phyloP scores from a whole-genome alignment of 148 eudicot genomes.

The Cornus controversa region DNA sequence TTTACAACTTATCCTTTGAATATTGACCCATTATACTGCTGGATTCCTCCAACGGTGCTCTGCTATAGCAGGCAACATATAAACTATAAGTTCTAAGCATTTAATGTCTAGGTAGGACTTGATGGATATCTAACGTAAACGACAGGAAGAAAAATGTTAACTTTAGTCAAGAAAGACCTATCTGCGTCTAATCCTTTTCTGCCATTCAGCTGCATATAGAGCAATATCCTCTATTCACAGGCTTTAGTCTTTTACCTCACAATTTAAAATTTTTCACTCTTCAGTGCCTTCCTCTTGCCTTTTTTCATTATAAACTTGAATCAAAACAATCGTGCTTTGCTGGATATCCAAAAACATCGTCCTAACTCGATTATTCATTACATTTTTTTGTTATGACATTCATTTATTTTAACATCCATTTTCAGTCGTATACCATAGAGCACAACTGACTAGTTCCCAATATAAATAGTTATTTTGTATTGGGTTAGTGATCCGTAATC shows the following conservation, averaged over 20 bases:
- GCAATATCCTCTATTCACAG: neutral
- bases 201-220: neutral
- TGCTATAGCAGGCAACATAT: neutral
- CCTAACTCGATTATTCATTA: neutral
- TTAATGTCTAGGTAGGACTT: neutral
- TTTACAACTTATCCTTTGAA: too few relatives aligned
- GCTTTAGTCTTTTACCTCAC: neutral
- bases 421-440: too few relatives aligned
- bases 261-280: neutral
- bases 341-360: neutral
- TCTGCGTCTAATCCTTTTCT: neutral
- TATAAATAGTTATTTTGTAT: neutral
- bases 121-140: neutral
- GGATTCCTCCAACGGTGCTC: too few relatives aligned
- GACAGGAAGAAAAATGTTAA: too few relatives aligned
- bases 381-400: neutral
- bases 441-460: too few relatives aligned
- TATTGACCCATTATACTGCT: too few relatives aligned
- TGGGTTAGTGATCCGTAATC: neutral
- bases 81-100: too few relatives aligned
- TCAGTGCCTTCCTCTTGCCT: neutral
- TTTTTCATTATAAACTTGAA: neutral
- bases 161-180: neutral
- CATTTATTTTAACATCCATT: neutral
- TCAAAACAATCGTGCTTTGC: neutral